These are phyloP conservation scores for Teunomyces funiuensis DNA, from an alignment of 805 yeast species.

Conservation along the genomic window DNA sequence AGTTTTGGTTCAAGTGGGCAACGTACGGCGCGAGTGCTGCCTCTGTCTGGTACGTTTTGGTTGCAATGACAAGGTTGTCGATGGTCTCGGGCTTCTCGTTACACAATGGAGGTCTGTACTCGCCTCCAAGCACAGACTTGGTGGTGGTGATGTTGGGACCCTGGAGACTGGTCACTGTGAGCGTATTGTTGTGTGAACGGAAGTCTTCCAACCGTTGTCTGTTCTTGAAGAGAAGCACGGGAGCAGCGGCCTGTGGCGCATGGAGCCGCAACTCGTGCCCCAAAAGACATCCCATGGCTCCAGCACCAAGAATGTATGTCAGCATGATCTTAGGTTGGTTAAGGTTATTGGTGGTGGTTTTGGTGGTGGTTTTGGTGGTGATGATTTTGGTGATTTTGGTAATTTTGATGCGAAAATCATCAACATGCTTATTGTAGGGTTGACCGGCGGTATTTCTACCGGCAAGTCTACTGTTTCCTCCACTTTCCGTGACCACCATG, in stretches of 20 bases:
- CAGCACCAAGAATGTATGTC: slow-evolving; percentile 51
- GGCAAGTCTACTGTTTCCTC: slow-evolving; percentile 91
- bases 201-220: slow-evolving; percentile 43
- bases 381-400: too few relatives aligned
- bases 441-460: slow-evolving; percentile 98
- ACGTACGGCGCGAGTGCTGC: slow-evolving; percentile 59
- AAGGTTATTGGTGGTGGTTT: neutral
- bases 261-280: slow-evolving; percentile 45
- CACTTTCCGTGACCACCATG: slow-evolving; percentile 45
- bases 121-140: slow-evolving; percentile 23
- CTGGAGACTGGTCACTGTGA: slow-evolving; percentile 26
- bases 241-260: slow-evolving; percentile 40
- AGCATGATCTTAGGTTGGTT: too few relatives aligned
- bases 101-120: slow-evolving; percentile 18
- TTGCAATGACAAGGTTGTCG: slow-evolving; percentile 65
- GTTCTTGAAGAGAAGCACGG: slow-evolving; percentile 36
- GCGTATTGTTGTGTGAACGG: slow-evolving; percentile 33
- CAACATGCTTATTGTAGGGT: slow-evolving; percentile 83
- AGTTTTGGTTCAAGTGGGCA: slow-evolving; percentile 44
- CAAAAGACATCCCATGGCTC: slow-evolving; percentile 51
- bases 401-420: slow-evolving; percentile 38
- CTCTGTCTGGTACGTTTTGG: slow-evolving; percentile 76
- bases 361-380: too few relatives aligned
- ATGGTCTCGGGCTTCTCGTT: slow-evolving; percentile 27
- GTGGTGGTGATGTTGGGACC: slow-evolving; percentile 16